A percentile compares a stretch with the other conserved stretches of the same genome.
Conservation (phyloP, 108 stramenopile species). For the Schizochytrium sp. region DNA sequence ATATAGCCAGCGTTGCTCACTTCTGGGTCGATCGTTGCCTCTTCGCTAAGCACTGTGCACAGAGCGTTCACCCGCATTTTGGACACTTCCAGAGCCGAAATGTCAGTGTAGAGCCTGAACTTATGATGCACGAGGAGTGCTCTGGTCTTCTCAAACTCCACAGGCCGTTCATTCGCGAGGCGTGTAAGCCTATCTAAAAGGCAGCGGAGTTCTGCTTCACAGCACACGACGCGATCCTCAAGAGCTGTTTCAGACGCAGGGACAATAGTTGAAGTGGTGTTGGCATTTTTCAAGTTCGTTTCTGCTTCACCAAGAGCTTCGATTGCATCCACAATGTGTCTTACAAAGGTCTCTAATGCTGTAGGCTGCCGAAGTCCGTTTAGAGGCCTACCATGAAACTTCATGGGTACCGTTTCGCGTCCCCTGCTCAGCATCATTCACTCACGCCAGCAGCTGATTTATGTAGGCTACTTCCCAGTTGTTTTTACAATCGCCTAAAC, state of each 20-base stretch:
- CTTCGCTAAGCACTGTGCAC: neutral
- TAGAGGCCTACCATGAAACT: conserved; percentile 1
- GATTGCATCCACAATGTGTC: neutral
- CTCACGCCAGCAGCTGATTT: too few species aligned
- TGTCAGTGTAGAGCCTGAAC: conserved; percentile 5
- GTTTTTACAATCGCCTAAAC: too few species aligned
- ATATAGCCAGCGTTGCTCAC: neutral
- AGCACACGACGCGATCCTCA: neutral
- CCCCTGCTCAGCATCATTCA: too few species aligned
- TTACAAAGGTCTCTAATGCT: conserved; percentile 4
- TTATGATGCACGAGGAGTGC: conserved; percentile 22
- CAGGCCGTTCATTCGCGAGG: neutral
- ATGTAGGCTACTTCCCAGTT: too few species aligned
- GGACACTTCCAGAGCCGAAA: neutral
- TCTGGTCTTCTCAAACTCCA: conserved; percentile 8
- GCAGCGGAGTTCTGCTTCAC: neutral
- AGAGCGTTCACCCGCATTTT: neutral
- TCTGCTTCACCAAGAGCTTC: conserved; percentile 24
- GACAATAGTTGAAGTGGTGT: neutral
- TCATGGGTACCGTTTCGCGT: neutral
- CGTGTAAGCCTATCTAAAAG: neutral
- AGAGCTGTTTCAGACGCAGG: conserved; percentile 9
- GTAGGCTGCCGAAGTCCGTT: neutral
- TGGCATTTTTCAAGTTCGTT: neutral
- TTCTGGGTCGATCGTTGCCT: neutral